Conservation (phyloP, 2,329 filamentous ascomycete genomes). For the Pseudocercospora ulei region DNA sequence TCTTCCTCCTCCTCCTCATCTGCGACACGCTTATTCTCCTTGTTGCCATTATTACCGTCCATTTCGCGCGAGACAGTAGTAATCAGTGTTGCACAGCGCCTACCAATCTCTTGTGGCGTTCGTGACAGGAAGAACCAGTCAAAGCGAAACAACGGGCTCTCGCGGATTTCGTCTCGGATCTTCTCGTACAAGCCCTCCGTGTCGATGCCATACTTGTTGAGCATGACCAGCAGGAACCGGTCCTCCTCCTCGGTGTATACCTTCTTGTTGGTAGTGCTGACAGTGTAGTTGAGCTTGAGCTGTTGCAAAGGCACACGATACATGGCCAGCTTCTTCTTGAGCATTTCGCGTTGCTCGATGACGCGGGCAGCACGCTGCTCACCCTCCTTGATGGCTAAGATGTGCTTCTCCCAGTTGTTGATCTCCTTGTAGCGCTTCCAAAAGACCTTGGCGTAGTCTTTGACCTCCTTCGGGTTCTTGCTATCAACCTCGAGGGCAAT, state of each 20-base stretch:
- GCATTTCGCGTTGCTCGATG: constrained; percentile 83
- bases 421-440: constrained; percentile 94
- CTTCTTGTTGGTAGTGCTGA: constrained; percentile 99
- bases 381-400: constrained; percentile 81
- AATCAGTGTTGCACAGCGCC: constrained; percentile 85
- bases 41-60: constrained; percentile 50
- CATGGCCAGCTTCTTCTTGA: constrained; percentile 89
- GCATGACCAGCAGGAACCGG: constrained; percentile 82
- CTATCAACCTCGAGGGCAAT: constrained; percentile 87
- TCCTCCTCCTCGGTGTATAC: constrained; percentile 98
- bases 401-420: constrained; percentile 75
- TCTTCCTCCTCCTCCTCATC: constrained; percentile 78
- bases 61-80: constrained; percentile 94
- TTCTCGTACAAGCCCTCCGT: constrained; percentile 81
- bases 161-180: constrained; percentile 94
- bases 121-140: constrained; percentile 99
- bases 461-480: constrained; percentile 76
- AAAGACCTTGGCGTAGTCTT: constrained; percentile 85
- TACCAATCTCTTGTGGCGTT: constrained; percentile 82
- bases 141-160: constrained; percentile 89
- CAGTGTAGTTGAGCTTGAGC: constrained; percentile 96
- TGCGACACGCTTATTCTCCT: constrained; percentile 55
- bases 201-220: constrained; percentile 87
- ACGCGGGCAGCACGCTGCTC: constrained; percentile 83
- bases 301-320: constrained; percentile 97